These are phyloP conservation scores for Parafenestella ontariensis DNA, from an alignment of 2,329 filamentous ascomycete species.

Conservation along the genomic window DNA sequence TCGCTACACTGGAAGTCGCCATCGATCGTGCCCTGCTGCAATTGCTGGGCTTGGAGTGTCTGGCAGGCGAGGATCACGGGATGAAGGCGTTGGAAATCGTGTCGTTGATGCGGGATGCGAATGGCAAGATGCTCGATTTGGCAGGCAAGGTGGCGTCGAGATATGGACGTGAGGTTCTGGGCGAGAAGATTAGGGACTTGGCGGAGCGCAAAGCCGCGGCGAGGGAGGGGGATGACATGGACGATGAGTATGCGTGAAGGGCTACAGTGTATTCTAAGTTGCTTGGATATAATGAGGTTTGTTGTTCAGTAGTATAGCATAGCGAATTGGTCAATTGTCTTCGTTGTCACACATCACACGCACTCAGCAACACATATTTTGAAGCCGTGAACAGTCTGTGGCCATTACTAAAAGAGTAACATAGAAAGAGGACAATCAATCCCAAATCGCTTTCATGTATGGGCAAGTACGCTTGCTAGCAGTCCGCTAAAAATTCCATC, in stretches of 20 bases:
- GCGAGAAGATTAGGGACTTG: conserved; percentile 88
- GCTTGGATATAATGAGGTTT: neutral
- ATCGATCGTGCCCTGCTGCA: conserved; percentile 91
- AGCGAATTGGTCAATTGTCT: neutral
- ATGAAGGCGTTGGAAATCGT: conserved; percentile 96
- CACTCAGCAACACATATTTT: neutral
- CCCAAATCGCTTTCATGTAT: conserved; percentile 35
- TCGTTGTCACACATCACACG: neutral
- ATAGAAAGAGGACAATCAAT: conserved; percentile 34
- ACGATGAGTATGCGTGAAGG: conserved; percentile 15
- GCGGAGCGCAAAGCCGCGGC: conserved; percentile 73
- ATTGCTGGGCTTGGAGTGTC: conserved; percentile 86
- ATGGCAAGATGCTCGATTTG: conserved; percentile 88
- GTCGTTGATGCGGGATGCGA: conserved; percentile 80
- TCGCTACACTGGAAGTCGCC: conserved; percentile 78
- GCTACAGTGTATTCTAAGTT: neutral
- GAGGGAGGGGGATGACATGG: conserved; percentile 57
- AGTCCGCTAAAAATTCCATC: conserved; percentile 28
- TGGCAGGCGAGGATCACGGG: conserved; percentile 88
- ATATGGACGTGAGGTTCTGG: conserved; percentile 80
- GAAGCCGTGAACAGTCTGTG: conserved; percentile 26
- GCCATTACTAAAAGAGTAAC: conserved; percentile 40
- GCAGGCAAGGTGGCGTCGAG: conserved; percentile 87
- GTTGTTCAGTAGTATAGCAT: neutral
- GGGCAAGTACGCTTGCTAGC: conserved; percentile 17